These are phyloP conservation scores for Rhytidhysteron rufulum DNA, from an alignment of 2,329 filamentous ascomycete genomes.

Conservation along the genomic window DNA sequence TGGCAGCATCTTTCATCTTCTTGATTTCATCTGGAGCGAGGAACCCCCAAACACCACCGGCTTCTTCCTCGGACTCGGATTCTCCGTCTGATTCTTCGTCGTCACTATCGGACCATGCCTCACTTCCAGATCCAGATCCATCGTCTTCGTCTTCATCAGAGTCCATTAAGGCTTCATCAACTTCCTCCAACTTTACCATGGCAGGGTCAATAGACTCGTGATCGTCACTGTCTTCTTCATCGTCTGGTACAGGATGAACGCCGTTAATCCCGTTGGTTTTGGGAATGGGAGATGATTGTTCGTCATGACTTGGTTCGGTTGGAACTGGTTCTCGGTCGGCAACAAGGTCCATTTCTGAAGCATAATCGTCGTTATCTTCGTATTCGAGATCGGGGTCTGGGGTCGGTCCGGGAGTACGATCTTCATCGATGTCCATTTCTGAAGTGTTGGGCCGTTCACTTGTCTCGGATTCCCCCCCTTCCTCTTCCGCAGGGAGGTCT, in stretches of 20 bases:
- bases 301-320: neutral
- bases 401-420: conserved; percentile 24
- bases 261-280: conserved; percentile 15
- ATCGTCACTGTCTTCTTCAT: conserved; percentile 11
- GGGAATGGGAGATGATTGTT: conserved; percentile 6
- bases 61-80: conserved; percentile 37
- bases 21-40: conserved; percentile 29
- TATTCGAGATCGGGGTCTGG: conserved; percentile 28
- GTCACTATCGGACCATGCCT: conserved; percentile 34
- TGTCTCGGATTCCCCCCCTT: conserved; percentile 24
- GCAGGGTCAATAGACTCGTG: conserved; percentile 30
- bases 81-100: conserved; percentile 23
- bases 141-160: conserved; percentile 25
- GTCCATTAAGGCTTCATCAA: conserved; percentile 38
- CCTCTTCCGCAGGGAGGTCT: conserved; percentile 34
- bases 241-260: conserved; percentile 12
- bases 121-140: conserved; percentile 28
- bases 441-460: conserved; percentile 5
- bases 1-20: conserved; percentile 31
- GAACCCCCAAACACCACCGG: conserved; percentile 33
- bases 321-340: conserved; percentile 1
- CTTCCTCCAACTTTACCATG: conserved; percentile 36
- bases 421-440: conserved; percentile 7
- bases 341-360: conserved; percentile 7
- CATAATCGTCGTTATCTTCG: conserved; percentile 13